Conservation (phyloP, 495 filamentous ascomycete genomes). For the Penicillium antarcticum region DNA sequence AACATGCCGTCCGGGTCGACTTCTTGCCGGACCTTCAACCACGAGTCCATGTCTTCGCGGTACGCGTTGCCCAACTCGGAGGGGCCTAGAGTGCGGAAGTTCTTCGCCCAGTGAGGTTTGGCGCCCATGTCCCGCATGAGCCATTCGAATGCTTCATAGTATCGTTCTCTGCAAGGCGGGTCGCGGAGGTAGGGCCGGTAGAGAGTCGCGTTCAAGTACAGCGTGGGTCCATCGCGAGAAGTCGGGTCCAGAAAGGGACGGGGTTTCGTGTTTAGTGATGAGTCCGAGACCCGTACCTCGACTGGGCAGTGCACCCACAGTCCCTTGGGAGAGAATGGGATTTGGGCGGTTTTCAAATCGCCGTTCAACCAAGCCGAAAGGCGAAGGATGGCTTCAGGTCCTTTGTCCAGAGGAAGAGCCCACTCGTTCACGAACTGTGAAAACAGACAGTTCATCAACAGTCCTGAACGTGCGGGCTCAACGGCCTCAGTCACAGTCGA, state of each 20-base stretch:
- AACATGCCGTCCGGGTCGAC: conserved; percentile 93
- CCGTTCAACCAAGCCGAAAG: conserved; percentile 82
- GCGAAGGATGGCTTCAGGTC: conserved; percentile 82
- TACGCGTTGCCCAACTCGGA: conserved; percentile 47
- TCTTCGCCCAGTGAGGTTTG: conserved; percentile 97
- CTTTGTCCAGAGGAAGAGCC: conserved; percentile 85
- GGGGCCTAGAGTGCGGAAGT: conserved; percentile 60
- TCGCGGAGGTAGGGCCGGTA: conserved; percentile 85
- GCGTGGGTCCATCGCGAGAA: conserved; percentile 63
- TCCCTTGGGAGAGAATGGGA: conserved; percentile 75
- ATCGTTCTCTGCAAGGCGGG: conserved; percentile 72
- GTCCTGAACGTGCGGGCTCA: conserved; percentile 72
- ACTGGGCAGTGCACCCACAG: conserved; percentile 90
- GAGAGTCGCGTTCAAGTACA: conserved; percentile 94
- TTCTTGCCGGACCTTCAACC: conserved; percentile 63
- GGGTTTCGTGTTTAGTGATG: conserved; percentile 50
- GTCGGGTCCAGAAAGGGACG: conserved; percentile 80
- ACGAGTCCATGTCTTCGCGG: conserved; percentile 56
- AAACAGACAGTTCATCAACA: conserved; percentile 95
- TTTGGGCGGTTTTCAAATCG: conserved; percentile 51
- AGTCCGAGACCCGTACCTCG: conserved; percentile 85
- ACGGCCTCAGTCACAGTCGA: conserved; percentile 65
- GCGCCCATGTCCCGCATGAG: conserved; percentile 90
- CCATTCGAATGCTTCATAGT: conserved; percentile 93
- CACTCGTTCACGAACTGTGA: conserved; percentile 97